A percentile compares a stretch with the other conserved stretches of the same genome.
These are phyloP conservation scores for Verbascum thapsus DNA, from an alignment of 257 asterid genomes.

Conservation along the genomic window DNA sequence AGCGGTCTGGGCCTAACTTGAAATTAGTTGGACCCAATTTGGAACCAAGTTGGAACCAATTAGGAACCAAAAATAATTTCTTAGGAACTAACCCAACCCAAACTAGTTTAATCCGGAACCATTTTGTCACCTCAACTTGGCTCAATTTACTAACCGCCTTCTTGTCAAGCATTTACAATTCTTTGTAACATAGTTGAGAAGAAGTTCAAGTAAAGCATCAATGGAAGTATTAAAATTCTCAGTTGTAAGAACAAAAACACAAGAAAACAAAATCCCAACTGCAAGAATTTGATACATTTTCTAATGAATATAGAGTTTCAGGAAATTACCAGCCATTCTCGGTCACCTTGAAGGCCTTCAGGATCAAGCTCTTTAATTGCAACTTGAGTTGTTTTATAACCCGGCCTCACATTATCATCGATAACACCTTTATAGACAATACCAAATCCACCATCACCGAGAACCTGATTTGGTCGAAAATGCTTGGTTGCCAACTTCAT, in stretches of 20 bases:
- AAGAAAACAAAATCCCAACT: background rate
- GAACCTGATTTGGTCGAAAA: constrained; percentile 84
- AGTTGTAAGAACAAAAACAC: background rate
- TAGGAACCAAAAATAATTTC: no score
- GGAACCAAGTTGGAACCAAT: no score
- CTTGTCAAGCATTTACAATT: background rate
- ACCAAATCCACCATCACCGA: constrained; percentile 96
- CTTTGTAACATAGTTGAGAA: background rate
- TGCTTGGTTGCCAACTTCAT: constrained; percentile 90
- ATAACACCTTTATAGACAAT: constrained; percentile 87
- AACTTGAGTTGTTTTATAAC: constrained; percentile 60
- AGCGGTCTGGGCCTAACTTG: no score
- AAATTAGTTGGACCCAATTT: no score
- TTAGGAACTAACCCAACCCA: no score
- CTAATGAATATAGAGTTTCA: constrained; percentile 7
- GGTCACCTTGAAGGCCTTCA: constrained; percentile 88
- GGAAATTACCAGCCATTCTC: constrained; percentile 89
- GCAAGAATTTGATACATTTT: background rate
- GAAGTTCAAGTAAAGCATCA: background rate
- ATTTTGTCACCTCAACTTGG: no score
- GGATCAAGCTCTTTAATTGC: constrained; percentile 95
- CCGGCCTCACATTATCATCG: constrained; percentile 67
- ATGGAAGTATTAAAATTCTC: background rate
- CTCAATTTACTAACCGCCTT: background rate
- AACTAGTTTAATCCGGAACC: no score